A percentile compares a stretch with the other conserved stretches of the same genome.
These are phyloP conservation scores for Dothideomycetes sp. DNA, from an alignment of 2,329 filamentous ascomycete species.

Conservation along the genomic window DNA sequence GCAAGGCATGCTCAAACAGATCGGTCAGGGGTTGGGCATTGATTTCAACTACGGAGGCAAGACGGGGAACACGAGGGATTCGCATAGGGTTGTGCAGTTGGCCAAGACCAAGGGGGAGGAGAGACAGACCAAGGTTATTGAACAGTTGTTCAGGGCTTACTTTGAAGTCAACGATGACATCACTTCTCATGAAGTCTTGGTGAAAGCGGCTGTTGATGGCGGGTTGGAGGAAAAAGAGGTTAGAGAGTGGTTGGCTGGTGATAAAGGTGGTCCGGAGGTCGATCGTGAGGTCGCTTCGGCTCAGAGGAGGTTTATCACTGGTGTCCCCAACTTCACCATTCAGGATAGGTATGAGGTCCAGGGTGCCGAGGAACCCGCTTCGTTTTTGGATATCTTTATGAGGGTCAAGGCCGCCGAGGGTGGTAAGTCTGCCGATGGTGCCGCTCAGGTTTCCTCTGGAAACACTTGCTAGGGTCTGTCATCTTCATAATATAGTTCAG, in stretches of 20 bases:
- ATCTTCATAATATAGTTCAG: too few species aligned
- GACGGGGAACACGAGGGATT: constrained; percentile 69
- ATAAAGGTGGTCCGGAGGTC: constrained; percentile 36
- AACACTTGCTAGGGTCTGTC: constrained; percentile 7
- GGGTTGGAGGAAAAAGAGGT: constrained; percentile 36
- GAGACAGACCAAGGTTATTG: constrained; percentile 51
- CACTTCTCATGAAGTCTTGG: constrained; percentile 32
- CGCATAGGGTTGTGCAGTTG: constrained; percentile 67
- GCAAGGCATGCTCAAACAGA: constrained; percentile 44
- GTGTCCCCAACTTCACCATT: constrained; percentile 68
- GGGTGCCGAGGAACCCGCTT: constrained; percentile 61
- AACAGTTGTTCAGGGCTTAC: constrained; percentile 53
- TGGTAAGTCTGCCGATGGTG: not conserved
- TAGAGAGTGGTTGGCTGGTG: constrained; percentile 35
- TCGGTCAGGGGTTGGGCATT: constrained; percentile 60
- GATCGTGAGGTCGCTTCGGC: constrained; percentile 39
- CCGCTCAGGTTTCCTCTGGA: constrained; percentile 7
- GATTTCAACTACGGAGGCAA: constrained; percentile 62
- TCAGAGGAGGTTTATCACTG: constrained; percentile 45
- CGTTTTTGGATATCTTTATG: constrained; percentile 58
- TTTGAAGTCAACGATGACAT: constrained; percentile 42
- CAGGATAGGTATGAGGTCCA: constrained; percentile 55
- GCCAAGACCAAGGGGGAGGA: constrained; percentile 47
- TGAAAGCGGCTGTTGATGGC: constrained; percentile 33
- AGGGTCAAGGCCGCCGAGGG: constrained; percentile 43